Evolutionary conservation across 805 yeast genomes (phyloP).

Genomic region (Candida caryicola): DNA sequence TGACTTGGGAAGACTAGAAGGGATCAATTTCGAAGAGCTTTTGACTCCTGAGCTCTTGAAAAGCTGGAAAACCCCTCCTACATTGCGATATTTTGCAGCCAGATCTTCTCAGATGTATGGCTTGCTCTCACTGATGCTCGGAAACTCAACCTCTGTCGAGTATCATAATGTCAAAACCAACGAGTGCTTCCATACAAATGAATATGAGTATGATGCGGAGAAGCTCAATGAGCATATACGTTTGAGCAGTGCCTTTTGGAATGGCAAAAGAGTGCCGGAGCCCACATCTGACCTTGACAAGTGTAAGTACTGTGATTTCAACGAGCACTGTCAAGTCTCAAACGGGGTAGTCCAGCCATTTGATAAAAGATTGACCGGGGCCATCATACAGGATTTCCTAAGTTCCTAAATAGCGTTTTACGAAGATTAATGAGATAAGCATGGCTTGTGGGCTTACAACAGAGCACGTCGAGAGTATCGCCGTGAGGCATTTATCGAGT

Average conservation of each 20-base stretch:
- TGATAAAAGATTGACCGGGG: background rate
- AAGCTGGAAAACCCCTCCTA: constrained; percentile 54
- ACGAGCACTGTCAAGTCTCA: constrained; percentile 16
- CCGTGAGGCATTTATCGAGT: too few relatives aligned
- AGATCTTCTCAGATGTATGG: constrained; percentile 49
- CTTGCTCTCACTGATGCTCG: constrained; percentile 32
- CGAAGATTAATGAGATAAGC: background rate
- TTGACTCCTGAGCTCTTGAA: constrained; percentile 27
- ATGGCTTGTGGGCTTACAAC: too few relatives aligned
- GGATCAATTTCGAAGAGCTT: constrained; percentile 18
- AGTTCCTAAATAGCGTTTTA: background rate
- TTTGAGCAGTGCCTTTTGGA: constrained; percentile 51
- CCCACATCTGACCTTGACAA: constrained; percentile 39
- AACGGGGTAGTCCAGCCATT: constrained; percentile 1
- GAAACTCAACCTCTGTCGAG: constrained; percentile 49
- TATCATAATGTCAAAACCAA: constrained; percentile 41
- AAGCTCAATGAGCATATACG: constrained; percentile 27
- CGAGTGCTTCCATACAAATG: constrained; percentile 34
- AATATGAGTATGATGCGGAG: constrained; percentile 35
- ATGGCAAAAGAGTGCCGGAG: constrained; percentile 51
- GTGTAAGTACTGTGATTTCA: constrained; percentile 58
- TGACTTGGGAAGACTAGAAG: constrained; percentile 9
- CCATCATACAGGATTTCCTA: background rate
- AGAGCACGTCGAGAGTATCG: too few relatives aligned
- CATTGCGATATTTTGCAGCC: constrained; percentile 54